phyloP scores from a whole-genome alignment of 768 basidiomycete species.

The Termitomyces sp. region DNA sequence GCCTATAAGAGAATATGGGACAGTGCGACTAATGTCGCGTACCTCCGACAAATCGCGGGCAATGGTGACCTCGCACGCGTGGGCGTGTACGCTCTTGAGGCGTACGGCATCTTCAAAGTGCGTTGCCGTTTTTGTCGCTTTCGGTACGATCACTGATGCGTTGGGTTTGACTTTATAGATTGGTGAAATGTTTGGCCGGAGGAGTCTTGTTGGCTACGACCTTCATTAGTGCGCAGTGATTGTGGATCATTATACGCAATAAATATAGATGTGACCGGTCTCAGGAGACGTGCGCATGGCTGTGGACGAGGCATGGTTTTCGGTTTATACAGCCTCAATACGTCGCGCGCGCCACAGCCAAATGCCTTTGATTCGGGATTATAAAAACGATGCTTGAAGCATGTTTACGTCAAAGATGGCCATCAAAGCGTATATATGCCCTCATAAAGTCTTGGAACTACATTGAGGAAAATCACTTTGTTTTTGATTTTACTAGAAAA shows the following conservation, averaged over 20 bases:
- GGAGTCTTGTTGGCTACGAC: slow-evolving; percentile 76
- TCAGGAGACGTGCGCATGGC: neutral
- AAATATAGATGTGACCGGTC: slow-evolving; percentile 8
- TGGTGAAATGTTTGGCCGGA: slow-evolving; percentile 83
- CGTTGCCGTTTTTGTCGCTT: neutral
- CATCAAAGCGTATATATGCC: neutral
- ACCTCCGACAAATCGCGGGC: slow-evolving; percentile 54
- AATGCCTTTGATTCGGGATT: too few species aligned
- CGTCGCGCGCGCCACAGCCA: neutral
- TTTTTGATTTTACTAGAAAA: neutral
- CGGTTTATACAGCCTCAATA: neutral
- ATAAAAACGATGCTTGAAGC: neutral
- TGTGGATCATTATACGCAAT: slow-evolving; percentile 4
- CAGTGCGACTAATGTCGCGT: slow-evolving; percentile 50
- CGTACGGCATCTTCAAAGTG: slow-evolving; percentile 88
- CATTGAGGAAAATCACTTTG: neutral
- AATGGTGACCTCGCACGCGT: slow-evolving; percentile 66
- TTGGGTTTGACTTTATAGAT: slow-evolving; percentile 37
- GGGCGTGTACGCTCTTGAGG: slow-evolving; percentile 76
- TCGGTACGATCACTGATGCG: neutral
- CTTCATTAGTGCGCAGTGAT: slow-evolving; percentile 36
- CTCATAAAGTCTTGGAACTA: neutral
- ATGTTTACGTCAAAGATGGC: neutral
- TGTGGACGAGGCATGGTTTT: neutral
- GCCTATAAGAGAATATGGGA: slow-evolving; percentile 65